Evolutionary conservation across 345 rosid species (phyloP), one percentile per base, ranked within the genome.

Genomic region (Linum usitatissimum): DNA sequence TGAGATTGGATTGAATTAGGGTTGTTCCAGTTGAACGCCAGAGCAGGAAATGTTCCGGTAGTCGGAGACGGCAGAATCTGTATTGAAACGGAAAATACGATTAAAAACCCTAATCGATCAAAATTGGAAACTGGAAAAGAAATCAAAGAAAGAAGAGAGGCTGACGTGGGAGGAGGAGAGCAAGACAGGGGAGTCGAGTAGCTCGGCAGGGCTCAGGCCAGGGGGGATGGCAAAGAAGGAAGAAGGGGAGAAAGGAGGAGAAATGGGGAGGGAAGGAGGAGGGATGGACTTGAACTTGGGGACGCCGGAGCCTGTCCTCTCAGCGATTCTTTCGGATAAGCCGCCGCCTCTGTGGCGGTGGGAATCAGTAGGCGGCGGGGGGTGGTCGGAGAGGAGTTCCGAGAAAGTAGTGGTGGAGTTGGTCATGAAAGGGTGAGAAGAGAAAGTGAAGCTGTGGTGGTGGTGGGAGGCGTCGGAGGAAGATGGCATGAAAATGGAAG

Each of bases 61-160:
- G 96, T 91, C 6, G 98, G 96, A 31, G 98, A 91, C 36, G 96
- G 90, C 59, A 91, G 55, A 76, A 83, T 72, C 98, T 93, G 81
- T 39, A 71, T 21, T 72, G 10, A 61, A 48, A 60, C 4, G 0
- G 0, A 17, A 21, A 57, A 66, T 15, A 63, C 15, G 3, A 61
- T 31, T 6, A 19, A 39, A 57, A 40, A 18, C 58, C 45, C 21
- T 10, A 54, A 65, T 3, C 17, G 14, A 38, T 4, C 51, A 19
- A 4, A 49, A 21, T 17, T 7, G 18, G 0, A 13, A 3, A 67
- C 67, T 49, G 2, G 15, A 28, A 3, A 38, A 63, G 21, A 48
- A 18, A 6, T 51, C 18, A 30, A 12, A 39, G 57, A 6, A 48
- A 13, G 6, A 34, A 31, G 2, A 59, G 55, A 53, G 63, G 71